phyloP scores from a whole-genome alignment of 1,284 basidiomycete species.

The Cutaneotrichosporon sp. region DNA sequence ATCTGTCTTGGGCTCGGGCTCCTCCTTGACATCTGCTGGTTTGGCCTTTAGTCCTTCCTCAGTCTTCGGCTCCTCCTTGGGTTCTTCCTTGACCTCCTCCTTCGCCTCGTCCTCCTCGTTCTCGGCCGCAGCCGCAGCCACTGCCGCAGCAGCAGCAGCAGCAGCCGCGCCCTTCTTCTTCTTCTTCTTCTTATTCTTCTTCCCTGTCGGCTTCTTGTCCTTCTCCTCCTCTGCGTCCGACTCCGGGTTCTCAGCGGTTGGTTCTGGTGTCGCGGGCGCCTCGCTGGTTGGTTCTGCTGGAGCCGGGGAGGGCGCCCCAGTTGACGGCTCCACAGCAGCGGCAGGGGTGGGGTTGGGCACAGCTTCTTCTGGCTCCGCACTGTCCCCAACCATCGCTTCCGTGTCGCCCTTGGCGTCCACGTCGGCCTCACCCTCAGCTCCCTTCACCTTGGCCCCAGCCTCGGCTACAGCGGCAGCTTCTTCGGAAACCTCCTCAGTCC shows the following conservation, averaged over 20 bases:
- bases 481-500: too few relatives aligned
- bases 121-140: neutral
- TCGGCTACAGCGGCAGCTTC: too few relatives aligned
- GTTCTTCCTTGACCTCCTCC: constrained; percentile 2
- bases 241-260: neutral
- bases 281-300: neutral
- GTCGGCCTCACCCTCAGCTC: neutral
- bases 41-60: neutral
- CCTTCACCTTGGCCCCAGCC: neutral
- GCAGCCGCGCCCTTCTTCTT: constrained; percentile 1
- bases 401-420: too few relatives aligned
- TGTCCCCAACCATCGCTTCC: neutral
- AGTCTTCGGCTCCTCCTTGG: neutral
- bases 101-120: constrained; percentile 1
- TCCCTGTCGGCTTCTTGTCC: neutral
- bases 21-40: neutral
- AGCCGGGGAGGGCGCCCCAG: neutral
- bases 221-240: neutral
- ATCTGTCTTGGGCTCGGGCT: neutral
- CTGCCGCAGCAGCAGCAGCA: neutral
- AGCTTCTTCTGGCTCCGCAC: constrained; percentile 1
- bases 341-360: constrained; percentile 5
- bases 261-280: neutral
- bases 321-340: neutral
- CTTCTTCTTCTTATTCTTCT: constrained; percentile 9